These are phyloP conservation scores for Phaeotremella fagi DNA, from an alignment of 768 basidiomycete genomes.

Conservation along the genomic window DNA sequence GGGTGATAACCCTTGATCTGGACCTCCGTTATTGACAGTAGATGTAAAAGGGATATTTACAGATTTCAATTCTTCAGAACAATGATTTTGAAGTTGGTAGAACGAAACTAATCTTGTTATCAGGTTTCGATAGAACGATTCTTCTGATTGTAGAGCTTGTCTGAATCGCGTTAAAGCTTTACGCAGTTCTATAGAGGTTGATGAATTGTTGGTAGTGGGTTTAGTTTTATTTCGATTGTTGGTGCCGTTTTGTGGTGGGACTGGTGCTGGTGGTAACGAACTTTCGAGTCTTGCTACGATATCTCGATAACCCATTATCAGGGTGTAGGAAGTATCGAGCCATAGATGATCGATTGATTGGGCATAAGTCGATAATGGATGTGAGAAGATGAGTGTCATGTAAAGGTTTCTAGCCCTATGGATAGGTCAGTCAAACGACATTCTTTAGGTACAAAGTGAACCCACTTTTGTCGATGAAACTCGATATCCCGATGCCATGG, in stretches of 20 bases:
- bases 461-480: conserved; percentile 78
- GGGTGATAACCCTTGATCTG: conserved; percentile 4
- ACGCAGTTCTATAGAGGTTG: conserved; percentile 72
- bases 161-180: conserved; percentile 83
- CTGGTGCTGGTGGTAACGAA: conserved; percentile 1
- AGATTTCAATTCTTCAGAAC: conserved; percentile 40
- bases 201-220: conserved; percentile 40
- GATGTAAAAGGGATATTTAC: not conserved
- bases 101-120: conserved; percentile 67
- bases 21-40: not conserved
- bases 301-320: conserved; percentile 39
- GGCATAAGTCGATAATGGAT: conserved; percentile 32
- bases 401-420: conserved; percentile 25
- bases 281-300: conserved; percentile 25
- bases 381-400: conserved; percentile 29
- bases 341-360: conserved; percentile 44
- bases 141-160: conserved; percentile 82
- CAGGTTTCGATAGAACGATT: conserved; percentile 83
- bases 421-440: conserved; percentile 1
- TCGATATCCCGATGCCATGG: conserved; percentile 85
- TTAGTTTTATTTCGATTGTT: conserved; percentile 39
- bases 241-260: not conserved
- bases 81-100: conserved; percentile 50
- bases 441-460: conserved; percentile 11
- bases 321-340: conserved; percentile 41